These are phyloP conservation scores for Fibroporia radiculosa DNA, from an alignment of 768 basidiomycete genomes.

Conservation along the genomic window DNA sequence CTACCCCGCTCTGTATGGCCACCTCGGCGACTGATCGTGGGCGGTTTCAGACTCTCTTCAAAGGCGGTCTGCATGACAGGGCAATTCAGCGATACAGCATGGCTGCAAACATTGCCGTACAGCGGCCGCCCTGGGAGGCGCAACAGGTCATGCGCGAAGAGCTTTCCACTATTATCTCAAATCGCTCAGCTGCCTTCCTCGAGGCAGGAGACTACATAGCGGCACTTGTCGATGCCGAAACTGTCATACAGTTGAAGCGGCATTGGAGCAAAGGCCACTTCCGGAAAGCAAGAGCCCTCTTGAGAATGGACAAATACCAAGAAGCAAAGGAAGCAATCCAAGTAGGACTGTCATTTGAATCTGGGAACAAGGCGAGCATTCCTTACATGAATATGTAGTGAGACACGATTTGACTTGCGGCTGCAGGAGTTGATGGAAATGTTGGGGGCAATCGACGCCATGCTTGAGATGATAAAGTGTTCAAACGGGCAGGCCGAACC, in stretches of 20 bases:
- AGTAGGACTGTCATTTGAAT: conserved; percentile 82
- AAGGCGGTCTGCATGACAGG: conserved; percentile 54
- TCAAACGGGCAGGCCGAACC: too few relatives aligned
- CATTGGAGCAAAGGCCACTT: conserved; percentile 97
- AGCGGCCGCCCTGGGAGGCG: conserved; percentile 88
- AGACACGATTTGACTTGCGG: not conserved
- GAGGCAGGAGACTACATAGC: conserved; percentile 69
- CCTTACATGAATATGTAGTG: not conserved
- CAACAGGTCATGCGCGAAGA: conserved; percentile 82
- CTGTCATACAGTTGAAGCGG: conserved; percentile 74
- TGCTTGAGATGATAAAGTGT: not conserved
- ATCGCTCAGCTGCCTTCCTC: conserved; percentile 83
- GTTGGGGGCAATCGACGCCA: conserved; percentile 12
- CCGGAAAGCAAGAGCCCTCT: conserved; percentile 83
- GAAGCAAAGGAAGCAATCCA: conserved; percentile 80
- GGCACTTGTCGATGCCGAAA: conserved; percentile 85
- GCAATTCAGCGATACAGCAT: conserved; percentile 77
- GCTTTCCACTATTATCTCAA: conserved; percentile 81
- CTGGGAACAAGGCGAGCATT: conserved; percentile 40
- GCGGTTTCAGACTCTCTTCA: conserved; percentile 65
- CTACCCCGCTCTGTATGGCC: conserved; percentile 22
- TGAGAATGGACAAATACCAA: conserved; percentile 55
- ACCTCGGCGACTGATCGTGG: not conserved
- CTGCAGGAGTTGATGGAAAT: conserved; percentile 16
- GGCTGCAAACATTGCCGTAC: conserved; percentile 67